Evolutionary conservation across 495 filamentous ascomycete species (phyloP), one percentile per base, ranked within the genome.

Genomic region (Penicillium simplicissimum): DNA sequence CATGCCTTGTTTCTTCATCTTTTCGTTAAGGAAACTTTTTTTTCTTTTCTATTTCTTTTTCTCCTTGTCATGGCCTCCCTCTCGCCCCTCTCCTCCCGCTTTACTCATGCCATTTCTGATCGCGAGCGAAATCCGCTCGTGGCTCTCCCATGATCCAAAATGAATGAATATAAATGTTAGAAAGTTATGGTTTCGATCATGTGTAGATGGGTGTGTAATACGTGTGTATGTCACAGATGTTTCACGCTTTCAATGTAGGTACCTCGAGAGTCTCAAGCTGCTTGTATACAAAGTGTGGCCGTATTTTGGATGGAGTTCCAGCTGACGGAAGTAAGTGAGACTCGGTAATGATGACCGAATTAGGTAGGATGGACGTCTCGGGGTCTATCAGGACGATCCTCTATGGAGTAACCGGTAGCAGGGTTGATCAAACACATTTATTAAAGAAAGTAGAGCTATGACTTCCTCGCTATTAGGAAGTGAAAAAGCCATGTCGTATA

Each of bases 81-180:
- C 34, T 15, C 34, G 2, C 21, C 9, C 33, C 25, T 3, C n/a
- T 8, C 48, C 48, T 11, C 5, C 23, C 53, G 23, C 62, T 60
- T 63, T 67, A 65, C 42, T 63, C 54, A 62, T 65, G 66, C 65
- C 61, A 59, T 67, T 67, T 61, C 59, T 59, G 59, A 51, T 58
- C 62, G 38, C 58, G 61, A 57, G 56, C 58, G 55, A 53, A 61
- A 61, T 56, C 51, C 58, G 37, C 65, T 59, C 55, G 61, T 61
- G 61, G 59, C 61, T 38, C 53, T 61, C 55, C 57, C 40, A 67
- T 62, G 65, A 67, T 57, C 47, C 62, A 67, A 67, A 67, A 67
- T 67, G 65, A 67, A 67, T 67, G 65, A 67, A 67, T 61, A 65
- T 64, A 67, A 67, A 67, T 67, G 65, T 67, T 67, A 67, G 65